Conservation (phyloP, 2,329 filamentous ascomycete genomes). For the Epicoccum sorghinum region DNA sequence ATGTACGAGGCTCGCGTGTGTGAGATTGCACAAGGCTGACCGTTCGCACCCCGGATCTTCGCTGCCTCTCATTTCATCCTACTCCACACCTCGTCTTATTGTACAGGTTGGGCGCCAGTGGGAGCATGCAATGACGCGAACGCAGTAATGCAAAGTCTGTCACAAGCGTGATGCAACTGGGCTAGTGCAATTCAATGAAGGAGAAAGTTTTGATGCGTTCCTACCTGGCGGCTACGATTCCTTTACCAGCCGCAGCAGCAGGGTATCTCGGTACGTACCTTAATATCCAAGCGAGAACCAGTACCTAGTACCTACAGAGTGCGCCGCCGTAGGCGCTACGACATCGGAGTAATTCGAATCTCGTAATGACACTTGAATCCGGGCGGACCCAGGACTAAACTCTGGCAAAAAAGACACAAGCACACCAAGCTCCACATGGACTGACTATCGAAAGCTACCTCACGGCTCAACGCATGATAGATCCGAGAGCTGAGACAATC, state of each 20-base stretch:
- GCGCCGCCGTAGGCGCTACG: constrained; percentile 16
- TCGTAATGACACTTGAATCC: background rate
- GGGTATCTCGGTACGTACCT: constrained; percentile 18
- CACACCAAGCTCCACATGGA: constrained; percentile 14
- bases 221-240: constrained; percentile 9
- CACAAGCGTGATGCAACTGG: constrained; percentile 28
- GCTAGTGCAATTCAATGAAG: background rate
- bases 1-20: constrained; percentile 17
- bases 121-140: constrained; percentile 11
- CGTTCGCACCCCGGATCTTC: constrained; percentile 25
- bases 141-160: constrained; percentile 9
- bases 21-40: constrained; percentile 28
- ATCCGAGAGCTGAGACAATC: constrained; percentile 7
- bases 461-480: constrained; percentile 10
- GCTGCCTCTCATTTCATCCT: constrained; percentile 23
- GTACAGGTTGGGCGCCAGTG: constrained; percentile 19
- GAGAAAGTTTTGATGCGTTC: constrained; percentile 2
- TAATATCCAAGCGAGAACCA: constrained; percentile 13
- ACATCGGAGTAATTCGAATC: constrained; percentile 5
- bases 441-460: constrained; percentile 16
- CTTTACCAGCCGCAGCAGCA: constrained; percentile 15
- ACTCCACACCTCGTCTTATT: constrained; percentile 24
- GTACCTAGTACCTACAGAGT: background rate
- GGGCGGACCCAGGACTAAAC: constrained; percentile 5
- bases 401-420: constrained; percentile 10